Conservation (phyloP, 2,329 filamentous ascomycete genomes). For the Grosmannia clavigera region DNA sequence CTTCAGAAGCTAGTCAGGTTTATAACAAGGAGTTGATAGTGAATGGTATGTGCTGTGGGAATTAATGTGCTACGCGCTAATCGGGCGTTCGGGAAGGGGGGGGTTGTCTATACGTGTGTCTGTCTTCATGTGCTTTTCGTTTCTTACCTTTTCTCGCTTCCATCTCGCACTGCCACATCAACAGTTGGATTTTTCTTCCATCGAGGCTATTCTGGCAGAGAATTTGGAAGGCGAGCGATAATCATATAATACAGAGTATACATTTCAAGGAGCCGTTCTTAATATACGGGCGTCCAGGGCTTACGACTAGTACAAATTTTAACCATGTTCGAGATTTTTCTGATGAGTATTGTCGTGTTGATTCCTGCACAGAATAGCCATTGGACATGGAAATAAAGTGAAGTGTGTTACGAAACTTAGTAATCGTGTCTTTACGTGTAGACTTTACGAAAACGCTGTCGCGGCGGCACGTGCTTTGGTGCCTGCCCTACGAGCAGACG, state of each 20-base stretch:
- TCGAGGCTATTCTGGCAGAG: constrained; percentile 3
- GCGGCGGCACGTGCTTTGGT: not conserved
- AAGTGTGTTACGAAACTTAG: not conserved
- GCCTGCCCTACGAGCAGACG: not conserved
- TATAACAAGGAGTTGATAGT: constrained; percentile 7
- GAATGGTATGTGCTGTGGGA: not conserved
- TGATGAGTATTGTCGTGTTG: too few relatives aligned
- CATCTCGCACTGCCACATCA: not conserved
- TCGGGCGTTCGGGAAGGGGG: constrained; percentile 4
- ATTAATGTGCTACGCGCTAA: not conserved
- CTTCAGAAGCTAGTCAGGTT: constrained; percentile 6
- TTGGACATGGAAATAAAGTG: too few relatives aligned
- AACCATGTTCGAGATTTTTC: not conserved
- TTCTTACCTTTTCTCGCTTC: not conserved
- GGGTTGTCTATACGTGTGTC: not conserved
- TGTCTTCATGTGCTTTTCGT: not conserved
- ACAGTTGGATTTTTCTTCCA: constrained; percentile 3
- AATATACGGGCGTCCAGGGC: not conserved
- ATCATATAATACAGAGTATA: constrained; percentile 11
- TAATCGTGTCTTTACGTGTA: not conserved
- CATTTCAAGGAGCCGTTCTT: not conserved
- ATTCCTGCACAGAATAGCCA: too few relatives aligned
- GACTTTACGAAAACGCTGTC: not conserved
- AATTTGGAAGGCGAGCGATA: not conserved
- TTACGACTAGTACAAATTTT: not conserved